A percentile compares a stretch with the other conserved stretches of the same genome.
These are phyloP conservation scores for Venturia carpophila DNA, from an alignment of 2,329 filamentous ascomycete genomes.

Conservation along the genomic window DNA sequence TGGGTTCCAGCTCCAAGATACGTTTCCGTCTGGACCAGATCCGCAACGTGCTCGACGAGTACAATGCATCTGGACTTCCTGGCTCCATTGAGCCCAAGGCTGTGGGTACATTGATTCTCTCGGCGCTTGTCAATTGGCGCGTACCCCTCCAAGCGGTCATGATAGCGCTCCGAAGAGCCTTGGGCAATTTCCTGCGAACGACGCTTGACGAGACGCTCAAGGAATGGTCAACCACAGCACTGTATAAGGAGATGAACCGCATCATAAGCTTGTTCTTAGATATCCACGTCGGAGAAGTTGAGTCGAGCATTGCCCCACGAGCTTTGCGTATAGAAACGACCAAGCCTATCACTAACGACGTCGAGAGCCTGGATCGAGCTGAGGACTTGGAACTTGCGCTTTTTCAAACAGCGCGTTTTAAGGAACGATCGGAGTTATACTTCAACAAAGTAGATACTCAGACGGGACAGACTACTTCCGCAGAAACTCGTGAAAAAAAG, in stretches of 20 bases:
- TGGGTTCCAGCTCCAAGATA: neutral
- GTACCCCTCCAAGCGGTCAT: slow-evolving; percentile 27
- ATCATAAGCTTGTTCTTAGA: slow-evolving; percentile 25
- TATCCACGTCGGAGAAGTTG: slow-evolving; percentile 26
- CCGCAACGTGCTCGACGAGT: slow-evolving; percentile 18
- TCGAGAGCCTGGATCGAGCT: slow-evolving; percentile 23
- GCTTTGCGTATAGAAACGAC: slow-evolving; percentile 28
- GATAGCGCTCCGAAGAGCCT: slow-evolving; percentile 19
- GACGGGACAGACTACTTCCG: slow-evolving; percentile 21
- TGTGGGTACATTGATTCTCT: slow-evolving; percentile 27
- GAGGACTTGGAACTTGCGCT: slow-evolving; percentile 21
- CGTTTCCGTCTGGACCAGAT: slow-evolving; percentile 10
- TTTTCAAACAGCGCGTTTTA: slow-evolving; percentile 26
- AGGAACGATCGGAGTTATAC: slow-evolving; percentile 25
- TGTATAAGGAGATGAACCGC: slow-evolving; percentile 25
- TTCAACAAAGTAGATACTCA: slow-evolving; percentile 22
- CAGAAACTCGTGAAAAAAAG: slow-evolving; percentile 9
- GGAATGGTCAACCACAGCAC: slow-evolving; percentile 25
- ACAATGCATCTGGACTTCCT: slow-evolving; percentile 27
- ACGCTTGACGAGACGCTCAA: slow-evolving; percentile 28
- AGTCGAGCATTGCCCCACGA: slow-evolving; percentile 22
- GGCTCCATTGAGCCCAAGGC: slow-evolving; percentile 31
- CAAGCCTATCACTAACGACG: slow-evolving; percentile 31
- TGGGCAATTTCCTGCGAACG: slow-evolving; percentile 22
- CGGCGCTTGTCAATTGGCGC: slow-evolving; percentile 28